These are phyloP conservation scores for Metarhizium humberi DNA, from an alignment of 2,329 filamentous ascomycete genomes.

Conservation along the genomic window DNA sequence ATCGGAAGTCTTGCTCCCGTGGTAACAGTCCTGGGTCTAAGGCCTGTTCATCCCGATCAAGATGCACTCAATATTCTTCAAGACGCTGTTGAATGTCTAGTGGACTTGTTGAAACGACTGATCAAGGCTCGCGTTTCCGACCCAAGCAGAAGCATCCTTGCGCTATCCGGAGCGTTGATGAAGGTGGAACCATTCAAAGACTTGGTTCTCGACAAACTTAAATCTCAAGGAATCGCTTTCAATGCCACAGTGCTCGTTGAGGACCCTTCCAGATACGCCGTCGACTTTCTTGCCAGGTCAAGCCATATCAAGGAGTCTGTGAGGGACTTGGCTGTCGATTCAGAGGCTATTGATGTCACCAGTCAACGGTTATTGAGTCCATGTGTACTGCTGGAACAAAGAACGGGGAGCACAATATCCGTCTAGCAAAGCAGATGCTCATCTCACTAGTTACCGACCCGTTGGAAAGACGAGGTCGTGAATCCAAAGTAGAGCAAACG, in stretches of 20 bases:
- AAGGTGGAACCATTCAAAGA: slow-evolving; percentile 7
- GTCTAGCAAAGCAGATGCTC: not conserved
- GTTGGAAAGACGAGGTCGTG: too few species aligned
- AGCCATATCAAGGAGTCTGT: not conserved
- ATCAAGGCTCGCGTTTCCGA: slow-evolving; percentile 7
- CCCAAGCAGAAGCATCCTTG: slow-evolving; percentile 7
- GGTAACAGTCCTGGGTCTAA: not conserved
- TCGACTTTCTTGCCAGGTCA: not conserved
- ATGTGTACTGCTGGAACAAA: not conserved
- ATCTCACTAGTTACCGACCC: not conserved
- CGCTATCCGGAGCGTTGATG: slow-evolving; percentile 13
- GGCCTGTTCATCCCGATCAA: not conserved
- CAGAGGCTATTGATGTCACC: not conserved
- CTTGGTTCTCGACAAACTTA: not conserved
- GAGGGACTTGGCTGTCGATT: not conserved
- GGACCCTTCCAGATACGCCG: not conserved
- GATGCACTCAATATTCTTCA: not conserved
- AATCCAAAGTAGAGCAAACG: too few species aligned
- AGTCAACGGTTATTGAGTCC: not conserved
- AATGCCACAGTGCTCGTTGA: slow-evolving; percentile 9
- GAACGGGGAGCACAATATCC: not conserved
- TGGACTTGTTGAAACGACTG: slow-evolving; percentile 7
- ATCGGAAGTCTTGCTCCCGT: not conserved
- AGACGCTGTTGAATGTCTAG: slow-evolving; percentile 8
- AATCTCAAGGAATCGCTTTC: not conserved